Evolutionary conservation across 441 rosid genomes (phyloP).

Genomic region (California macrophylla): DNA sequence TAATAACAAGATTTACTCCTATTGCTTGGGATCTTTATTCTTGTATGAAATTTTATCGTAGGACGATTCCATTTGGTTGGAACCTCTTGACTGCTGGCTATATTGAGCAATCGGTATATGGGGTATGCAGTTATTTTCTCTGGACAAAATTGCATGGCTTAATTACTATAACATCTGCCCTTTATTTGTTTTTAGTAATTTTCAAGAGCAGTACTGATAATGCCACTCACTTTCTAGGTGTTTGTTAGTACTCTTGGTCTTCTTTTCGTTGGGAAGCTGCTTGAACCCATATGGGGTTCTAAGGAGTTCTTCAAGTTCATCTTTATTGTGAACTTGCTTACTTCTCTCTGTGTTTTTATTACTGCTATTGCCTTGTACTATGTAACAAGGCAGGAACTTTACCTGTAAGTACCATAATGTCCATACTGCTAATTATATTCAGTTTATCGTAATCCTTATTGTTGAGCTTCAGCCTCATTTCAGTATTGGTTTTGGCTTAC

Average conservation of each 20-base stretch:
- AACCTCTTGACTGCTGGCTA: constrained; percentile 85
- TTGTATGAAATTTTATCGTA: constrained; percentile 22
- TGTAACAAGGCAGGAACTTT: constrained; percentile 54
- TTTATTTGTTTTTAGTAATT: not conserved
- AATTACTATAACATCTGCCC: constrained; percentile 1
- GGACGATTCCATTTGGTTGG: constrained; percentile 98
- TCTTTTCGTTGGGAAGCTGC: constrained; percentile 80
- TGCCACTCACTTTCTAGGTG: constrained; percentile 34
- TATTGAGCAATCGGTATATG: constrained; percentile 67
- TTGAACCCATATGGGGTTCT: constrained; percentile 94
- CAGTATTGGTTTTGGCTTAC: not conserved
- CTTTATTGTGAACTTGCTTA: constrained; percentile 65
- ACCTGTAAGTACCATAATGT: constrained; percentile 50
- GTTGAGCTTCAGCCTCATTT: not conserved
- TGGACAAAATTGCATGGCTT: not conserved
- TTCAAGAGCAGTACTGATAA: constrained; percentile 12
- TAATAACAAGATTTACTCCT: constrained; percentile 1
- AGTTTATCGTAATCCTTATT: not conserved
- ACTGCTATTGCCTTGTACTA: constrained; percentile 86
- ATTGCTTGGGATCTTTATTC: not conserved
- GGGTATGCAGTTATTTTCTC: constrained; percentile 39
- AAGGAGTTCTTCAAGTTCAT: constrained; percentile 91
- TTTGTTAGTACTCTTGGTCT: constrained; percentile 63
- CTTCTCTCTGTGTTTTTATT: constrained; percentile 67
- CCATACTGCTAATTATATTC: not conserved